A percentile compares a stretch with the other conserved stretches of the same genome.
phyloP scores from a whole-genome alignment of 2,329 filamentous ascomycete species.

The Fusarium ambrosium region DNA sequence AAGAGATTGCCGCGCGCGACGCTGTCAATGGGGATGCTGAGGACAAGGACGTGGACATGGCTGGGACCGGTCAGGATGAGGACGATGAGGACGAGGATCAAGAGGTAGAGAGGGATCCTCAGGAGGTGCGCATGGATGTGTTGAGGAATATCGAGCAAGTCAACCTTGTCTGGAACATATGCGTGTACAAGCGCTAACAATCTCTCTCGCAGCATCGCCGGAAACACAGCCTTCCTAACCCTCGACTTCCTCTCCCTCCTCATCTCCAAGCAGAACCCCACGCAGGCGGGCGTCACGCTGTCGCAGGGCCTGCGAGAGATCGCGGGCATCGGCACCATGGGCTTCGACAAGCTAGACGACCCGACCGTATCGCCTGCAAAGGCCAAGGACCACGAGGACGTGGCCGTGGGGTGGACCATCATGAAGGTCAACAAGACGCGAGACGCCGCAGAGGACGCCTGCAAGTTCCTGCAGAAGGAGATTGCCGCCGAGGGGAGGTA shows the following conservation, averaged over 20 bases:
- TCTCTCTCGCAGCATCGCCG: constrained; percentile 49
- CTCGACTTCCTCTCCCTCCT: constrained; percentile 88
- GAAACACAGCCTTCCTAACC: constrained; percentile 74
- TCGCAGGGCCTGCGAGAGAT: constrained; percentile 77
- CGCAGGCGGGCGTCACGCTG: constrained; percentile 77
- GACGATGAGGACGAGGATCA: constrained; percentile 53
- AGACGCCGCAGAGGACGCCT: constrained; percentile 79
- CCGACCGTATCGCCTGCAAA: constrained; percentile 70
- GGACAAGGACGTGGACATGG: constrained; percentile 61
- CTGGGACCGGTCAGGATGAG: constrained; percentile 62
- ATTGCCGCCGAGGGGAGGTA: constrained; percentile 86
- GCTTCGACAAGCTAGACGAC: constrained; percentile 73
- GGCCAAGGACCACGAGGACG: constrained; percentile 67
- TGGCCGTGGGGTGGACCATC: constrained; percentile 80
- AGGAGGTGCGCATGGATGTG: constrained; percentile 69
- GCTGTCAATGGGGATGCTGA: constrained; percentile 59
- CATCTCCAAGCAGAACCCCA: constrained; percentile 83
- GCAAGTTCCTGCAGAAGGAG: constrained; percentile 80
- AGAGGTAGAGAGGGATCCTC: constrained; percentile 60
- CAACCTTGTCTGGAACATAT: neutral
- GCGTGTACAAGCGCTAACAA: neutral
- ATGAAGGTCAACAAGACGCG: constrained; percentile 82
- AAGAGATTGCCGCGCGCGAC: constrained; percentile 70
- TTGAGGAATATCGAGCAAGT: constrained; percentile 70
- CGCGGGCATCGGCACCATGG: constrained; percentile 81